Base-by-base conservation (phyloP, 1,284 basidiomycete genomes). In the Rhodotorula sp. region DNA sequence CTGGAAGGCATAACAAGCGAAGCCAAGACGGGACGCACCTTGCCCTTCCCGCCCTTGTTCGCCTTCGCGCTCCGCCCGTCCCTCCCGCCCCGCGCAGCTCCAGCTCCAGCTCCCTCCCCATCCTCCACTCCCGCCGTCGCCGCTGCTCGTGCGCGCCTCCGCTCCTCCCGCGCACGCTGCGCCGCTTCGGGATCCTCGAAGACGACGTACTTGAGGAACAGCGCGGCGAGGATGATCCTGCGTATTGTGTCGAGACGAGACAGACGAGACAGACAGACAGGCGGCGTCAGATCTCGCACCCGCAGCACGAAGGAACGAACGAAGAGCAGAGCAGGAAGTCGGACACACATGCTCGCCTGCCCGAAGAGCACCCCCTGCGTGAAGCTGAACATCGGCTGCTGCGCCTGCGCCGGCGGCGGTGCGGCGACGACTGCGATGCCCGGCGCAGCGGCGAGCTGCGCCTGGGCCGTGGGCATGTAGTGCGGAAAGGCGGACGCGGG, bases 131-230 rank as follows among this genome's bases (percentile, higher is more conserved):
- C 39, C 44, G 44, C 44, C 44, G 9, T 19, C 5, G 32, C 17
- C n/a, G n/a, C 54, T 22, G 46, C 59, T 48, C 50, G 27, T 6
- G 29, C 1, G 22, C 60, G 48, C n/a, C 37, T 50, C 25, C 66
- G 46, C 61, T 62, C 54, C 17, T 51, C 63, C 37, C 57, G 27
- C 29, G 46, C 62, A 13, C 29, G 34, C n/a, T 63, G 44, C 7
- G 73, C 74, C 10, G 55, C 50, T 17, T 68, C 69, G 1, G 78
- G 73, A 50, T 83, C 82, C 57, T 85, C 84, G 73, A 87, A 86
- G 60, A 86, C 83, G 76, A 86, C 83, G 80, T 85, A 86, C 59
- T 85, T 83, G 56, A 87, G 80, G 71, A 85, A 84, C 34, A 84
- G 72, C 57, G 83, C 78, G 25, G 81, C 78, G 39, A 85, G 80